These are phyloP conservation scores for Hypsizygus ulmarius DNA, from an alignment of 1,284 basidiomycete genomes.

Conservation along the genomic window DNA sequence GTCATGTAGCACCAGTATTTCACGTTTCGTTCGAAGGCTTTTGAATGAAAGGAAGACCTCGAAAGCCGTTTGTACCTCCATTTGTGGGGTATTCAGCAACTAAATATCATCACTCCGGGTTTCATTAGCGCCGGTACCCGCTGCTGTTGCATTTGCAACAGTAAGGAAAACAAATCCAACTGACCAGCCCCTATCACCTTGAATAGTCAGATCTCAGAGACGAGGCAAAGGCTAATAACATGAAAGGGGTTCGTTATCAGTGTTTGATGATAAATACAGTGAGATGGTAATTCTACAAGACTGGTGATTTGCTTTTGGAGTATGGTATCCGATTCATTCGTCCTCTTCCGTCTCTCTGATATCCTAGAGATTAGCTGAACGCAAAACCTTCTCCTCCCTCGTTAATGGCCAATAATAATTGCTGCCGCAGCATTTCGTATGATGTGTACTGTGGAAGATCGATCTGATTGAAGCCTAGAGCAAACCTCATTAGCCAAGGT, in stretches of 20 bases:
- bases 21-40: background rate
- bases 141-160: too few species aligned
- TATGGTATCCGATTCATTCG: conserved; percentile 18
- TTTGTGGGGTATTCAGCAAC: too few species aligned
- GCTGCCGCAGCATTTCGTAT: conserved; percentile 91
- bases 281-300: conserved; percentile 19
- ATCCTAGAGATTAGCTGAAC: conserved; percentile 43
- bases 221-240: background rate
- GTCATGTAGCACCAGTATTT: background rate
- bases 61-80: background rate
- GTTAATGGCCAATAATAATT: conserved; percentile 85
- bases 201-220: too few species aligned
- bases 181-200: too few species aligned
- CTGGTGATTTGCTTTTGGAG: conserved; percentile 10
- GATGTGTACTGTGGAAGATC: conserved; percentile 89
- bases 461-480: conserved; percentile 78
- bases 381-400: conserved; percentile 94
- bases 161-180: too few species aligned
- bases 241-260: conserved; percentile 5
- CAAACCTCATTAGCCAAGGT: background rate
- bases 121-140: too few species aligned
- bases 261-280: conserved; percentile 21
- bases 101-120: too few species aligned
- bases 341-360: background rate
- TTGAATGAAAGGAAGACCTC: background rate